These are phyloP conservation scores for Tylopilus felleus DNA, from an alignment of 768 basidiomycete genomes.

Conservation along the genomic window DNA sequence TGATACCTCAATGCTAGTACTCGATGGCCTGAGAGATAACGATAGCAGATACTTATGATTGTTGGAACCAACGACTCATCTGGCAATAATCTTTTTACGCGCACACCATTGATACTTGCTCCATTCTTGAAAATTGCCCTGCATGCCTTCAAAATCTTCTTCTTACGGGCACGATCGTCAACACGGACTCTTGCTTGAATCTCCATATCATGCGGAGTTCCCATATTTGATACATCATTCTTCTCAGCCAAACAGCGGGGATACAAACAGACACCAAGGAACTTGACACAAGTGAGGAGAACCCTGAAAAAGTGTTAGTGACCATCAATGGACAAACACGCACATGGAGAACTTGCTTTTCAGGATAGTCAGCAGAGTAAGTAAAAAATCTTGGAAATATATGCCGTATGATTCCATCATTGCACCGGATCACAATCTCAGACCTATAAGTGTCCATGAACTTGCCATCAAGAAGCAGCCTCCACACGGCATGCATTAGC, in stretches of 20 bases:
- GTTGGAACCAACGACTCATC: too few relatives aligned
- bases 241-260: background rate
- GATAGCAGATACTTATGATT: too few relatives aligned
- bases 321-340: too few relatives aligned
- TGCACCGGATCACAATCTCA: slow-evolving; percentile 14
- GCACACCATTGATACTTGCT: background rate
- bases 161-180: background rate
- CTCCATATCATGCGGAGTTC: background rate
- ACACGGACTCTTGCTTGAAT: too few relatives aligned
- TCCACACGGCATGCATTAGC: slow-evolving; percentile 15
- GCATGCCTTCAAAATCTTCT: background rate
- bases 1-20: too few relatives aligned
- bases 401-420: slow-evolving; percentile 7
- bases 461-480: slow-evolving; percentile 9
- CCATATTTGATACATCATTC: background rate
- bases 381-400: slow-evolving; percentile 15
- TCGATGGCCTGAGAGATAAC: too few relatives aligned
- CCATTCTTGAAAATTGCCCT: background rate
- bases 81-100: background rate
- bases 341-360: background rate
- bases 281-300: background rate
- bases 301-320: background rate
- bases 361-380: slow-evolving; percentile 14
- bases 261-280: background rate
- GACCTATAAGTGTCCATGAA: slow-evolving; percentile 14